phyloP scores from a whole-genome alignment of 1,284 basidiomycete species.

The Wolfiporia cocos region DNA sequence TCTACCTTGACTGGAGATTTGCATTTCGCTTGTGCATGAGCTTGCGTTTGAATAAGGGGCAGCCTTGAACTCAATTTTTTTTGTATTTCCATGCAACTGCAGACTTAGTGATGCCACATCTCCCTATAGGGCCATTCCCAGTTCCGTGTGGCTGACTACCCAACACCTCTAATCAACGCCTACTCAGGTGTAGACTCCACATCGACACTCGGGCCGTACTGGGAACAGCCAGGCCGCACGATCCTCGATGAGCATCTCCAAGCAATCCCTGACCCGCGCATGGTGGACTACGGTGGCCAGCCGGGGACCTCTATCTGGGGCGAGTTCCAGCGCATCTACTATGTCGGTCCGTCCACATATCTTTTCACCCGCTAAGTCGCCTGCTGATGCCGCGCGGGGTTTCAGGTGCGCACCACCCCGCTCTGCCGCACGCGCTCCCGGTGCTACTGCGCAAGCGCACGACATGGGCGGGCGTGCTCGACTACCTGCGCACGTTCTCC shows the following conservation, averaged over 20 bases:
- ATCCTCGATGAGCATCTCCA: conserved; percentile 71
- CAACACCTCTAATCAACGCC: conserved; percentile 52
- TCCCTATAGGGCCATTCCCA: conserved; percentile 67
- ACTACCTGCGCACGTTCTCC: conserved; percentile 71
- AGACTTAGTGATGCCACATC: too few species aligned
- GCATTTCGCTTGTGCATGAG: too few species aligned
- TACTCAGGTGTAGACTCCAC: conserved; percentile 55
- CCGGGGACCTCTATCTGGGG: too few species aligned
- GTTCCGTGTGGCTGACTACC: conserved; percentile 60
- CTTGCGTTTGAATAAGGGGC: too few species aligned
- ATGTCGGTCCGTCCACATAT: too few species aligned
- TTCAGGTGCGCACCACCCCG: conserved; percentile 35
- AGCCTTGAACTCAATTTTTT: too few species aligned
- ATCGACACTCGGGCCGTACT: conserved; percentile 67
- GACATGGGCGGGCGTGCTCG: conserved; percentile 59
- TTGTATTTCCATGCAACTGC: too few species aligned
- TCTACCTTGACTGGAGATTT: too few species aligned
- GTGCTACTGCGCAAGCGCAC: conserved; percentile 57
- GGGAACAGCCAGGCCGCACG: conserved; percentile 75
- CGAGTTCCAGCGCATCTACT: conserved; percentile 46
- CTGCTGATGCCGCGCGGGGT: not conserved
- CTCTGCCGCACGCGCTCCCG: conserved; percentile 37
- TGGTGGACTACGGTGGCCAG: too few species aligned
- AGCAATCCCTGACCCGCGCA: conserved; percentile 57
- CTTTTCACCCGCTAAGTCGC: too few species aligned